A percentile compares a stretch with the other conserved stretches of the same genome.
phyloP scores from a whole-genome alignment of 2,329 filamentous ascomycete species.

The Ilyonectria sp. region DNA sequence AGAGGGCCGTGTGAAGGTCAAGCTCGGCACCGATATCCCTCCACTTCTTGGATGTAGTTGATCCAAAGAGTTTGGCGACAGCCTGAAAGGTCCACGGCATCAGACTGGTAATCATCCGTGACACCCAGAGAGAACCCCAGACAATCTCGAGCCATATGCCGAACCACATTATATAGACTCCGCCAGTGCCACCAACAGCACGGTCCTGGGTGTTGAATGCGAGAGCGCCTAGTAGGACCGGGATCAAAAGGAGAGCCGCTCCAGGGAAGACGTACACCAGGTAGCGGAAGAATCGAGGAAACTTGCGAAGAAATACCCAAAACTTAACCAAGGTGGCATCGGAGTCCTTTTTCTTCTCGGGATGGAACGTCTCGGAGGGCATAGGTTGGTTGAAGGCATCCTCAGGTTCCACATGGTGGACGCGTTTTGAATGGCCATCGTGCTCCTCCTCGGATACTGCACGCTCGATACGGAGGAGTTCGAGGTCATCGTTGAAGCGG shows the following conservation, averaged over 20 bases:
- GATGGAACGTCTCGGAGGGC: constrained; percentile 43
- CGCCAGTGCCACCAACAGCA: constrained; percentile 76
- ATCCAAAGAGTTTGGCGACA: constrained; percentile 80
- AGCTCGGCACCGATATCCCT: constrained; percentile 88
- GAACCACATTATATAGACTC: constrained; percentile 89
- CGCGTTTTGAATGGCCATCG: constrained; percentile 49
- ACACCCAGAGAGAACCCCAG: constrained; percentile 92
- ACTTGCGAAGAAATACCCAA: constrained; percentile 63
- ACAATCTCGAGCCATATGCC: constrained; percentile 95
- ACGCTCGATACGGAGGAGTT: constrained; percentile 64
- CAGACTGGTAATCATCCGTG: constrained; percentile 67
- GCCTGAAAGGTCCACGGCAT: constrained; percentile 63
- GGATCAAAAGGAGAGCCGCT: constrained; percentile 61
- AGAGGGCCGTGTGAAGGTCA: constrained; percentile 87
- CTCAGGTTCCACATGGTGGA: constrained; percentile 56
- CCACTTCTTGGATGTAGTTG: constrained; percentile 94
- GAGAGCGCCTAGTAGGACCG: constrained; percentile 61
- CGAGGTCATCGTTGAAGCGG: constrained; percentile 64
- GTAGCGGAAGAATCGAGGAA: constrained; percentile 66
- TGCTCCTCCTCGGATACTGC: constrained; percentile 60
- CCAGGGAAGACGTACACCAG: constrained; percentile 64
- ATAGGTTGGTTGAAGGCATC: constrained; percentile 62
- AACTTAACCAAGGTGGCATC: constrained; percentile 57
- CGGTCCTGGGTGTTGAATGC: constrained; percentile 56
- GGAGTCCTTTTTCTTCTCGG: constrained; percentile 50